Evolutionary conservation across 1,284 basidiomycete species (phyloP), one percentile per base, ranked within the genome.

Genomic region (Anthracocystis walkeri): DNA sequence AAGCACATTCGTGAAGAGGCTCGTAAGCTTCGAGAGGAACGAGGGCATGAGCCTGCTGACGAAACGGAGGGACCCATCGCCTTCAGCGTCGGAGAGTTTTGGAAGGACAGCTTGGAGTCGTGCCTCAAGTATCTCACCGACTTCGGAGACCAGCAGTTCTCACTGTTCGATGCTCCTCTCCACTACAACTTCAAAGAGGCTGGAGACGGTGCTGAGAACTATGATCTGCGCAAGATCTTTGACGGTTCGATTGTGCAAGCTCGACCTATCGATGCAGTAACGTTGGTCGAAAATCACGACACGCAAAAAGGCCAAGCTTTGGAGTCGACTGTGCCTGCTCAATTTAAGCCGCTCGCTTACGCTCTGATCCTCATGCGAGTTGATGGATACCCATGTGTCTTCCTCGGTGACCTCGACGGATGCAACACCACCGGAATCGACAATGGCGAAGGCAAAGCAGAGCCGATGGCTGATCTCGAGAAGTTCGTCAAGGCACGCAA

Each of bases 351-450:
- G 0, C 84, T 90, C 6, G 89, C 89, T 5, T 97, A 97, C 85
- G 90, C 94, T 1, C 85, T 97, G 55, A 95, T 96, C 82, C 88
- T 97, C 40, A 88, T 97, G 44, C 90, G 94, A 67, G 87, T 88
- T 21, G 88, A 90, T 61, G 95, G 95, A n/a, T 91, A 95, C 85
- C 95, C 95, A 89, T 95, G 94, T 81, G 90, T 97, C 33, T 97
- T 97, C 86, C 94, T 94, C 72, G 94, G 94, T 8, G 95, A 97
- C 86, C 84, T 96, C 25, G 93, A 89, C 77, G 89, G 89, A 14
- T 79, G 76, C 71, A 79, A 77, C 50, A 61, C 66, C 6, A 64
- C 59, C 7, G 73, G 73, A 27, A 75, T 67, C 49, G 73, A 75
- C 49, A 66, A 70, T 14, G 67, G 67, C 29, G 73, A 79, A 49